phyloP scores from a whole-genome alignment of 164 flowering plant genomes.

The Annona squamosa region DNA sequence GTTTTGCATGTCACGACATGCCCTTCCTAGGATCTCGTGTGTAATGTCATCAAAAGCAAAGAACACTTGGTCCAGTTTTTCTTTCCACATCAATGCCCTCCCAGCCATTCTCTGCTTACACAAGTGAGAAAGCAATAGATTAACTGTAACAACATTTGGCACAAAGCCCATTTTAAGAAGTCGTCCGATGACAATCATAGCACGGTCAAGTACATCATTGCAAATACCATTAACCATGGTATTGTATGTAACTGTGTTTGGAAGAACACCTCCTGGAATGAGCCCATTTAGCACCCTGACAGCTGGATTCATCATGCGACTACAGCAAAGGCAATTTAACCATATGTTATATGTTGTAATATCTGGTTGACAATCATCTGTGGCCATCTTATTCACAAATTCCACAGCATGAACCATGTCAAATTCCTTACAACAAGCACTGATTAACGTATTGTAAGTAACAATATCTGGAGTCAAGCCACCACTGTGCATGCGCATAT shows the following conservation, averaged over 20 bases:
- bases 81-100: slow-evolving; percentile 63
- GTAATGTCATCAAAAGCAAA: slow-evolving; percentile 62
- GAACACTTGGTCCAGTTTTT: slow-evolving; percentile 46
- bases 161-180: slow-evolving; percentile 79
- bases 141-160: slow-evolving; percentile 68
- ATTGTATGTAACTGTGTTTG: slow-evolving; percentile 79
- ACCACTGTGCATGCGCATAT: slow-evolving; percentile 42
- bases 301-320: slow-evolving; percentile 47
- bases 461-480: slow-evolving; percentile 68
- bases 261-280: slow-evolving; percentile 56
- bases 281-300: slow-evolving; percentile 66
- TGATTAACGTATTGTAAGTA: slow-evolving; percentile 76
- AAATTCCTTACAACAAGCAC: slow-evolving; percentile 61
- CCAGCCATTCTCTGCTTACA: slow-evolving; percentile 71
- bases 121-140: slow-evolving; percentile 65
- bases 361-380: slow-evolving; percentile 65
- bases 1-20: slow-evolving; percentile 27
- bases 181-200: slow-evolving; percentile 67
- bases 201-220: slow-evolving; percentile 59
- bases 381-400: slow-evolving; percentile 39
- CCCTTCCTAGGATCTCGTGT: slow-evolving; percentile 45
- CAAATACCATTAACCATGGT: slow-evolving; percentile 70
- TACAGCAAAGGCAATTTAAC: slow-evolving; percentile 52
- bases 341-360: slow-evolving; percentile 67
- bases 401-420: slow-evolving; percentile 54